phyloP scores from a whole-genome alignment of 2,329 filamentous ascomycete species.

The Fusarium sterilihyphosum region DNA sequence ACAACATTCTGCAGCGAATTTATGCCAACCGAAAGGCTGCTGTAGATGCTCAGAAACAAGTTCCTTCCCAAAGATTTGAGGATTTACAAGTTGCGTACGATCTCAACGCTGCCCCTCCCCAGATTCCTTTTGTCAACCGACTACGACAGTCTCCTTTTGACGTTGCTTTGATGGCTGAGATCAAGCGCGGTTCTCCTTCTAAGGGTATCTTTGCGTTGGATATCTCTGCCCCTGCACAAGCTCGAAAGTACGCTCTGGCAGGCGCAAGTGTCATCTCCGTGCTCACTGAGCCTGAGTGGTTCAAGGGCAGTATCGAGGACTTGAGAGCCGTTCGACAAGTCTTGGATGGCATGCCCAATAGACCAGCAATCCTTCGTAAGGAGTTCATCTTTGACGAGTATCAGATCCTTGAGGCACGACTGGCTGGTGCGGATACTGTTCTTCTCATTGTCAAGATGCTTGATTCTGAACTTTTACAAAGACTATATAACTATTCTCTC shows the following conservation, averaged over 20 bases:
- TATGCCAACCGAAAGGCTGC: conserved; percentile 82
- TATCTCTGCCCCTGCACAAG: conserved; percentile 88
- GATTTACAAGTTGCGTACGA: conserved; percentile 90
- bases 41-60: conserved; percentile 82
- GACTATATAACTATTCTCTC: conserved; percentile 87
- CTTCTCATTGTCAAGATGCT: conserved; percentile 99
- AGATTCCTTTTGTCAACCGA: conserved; percentile 81
- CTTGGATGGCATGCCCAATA: conserved; percentile 89
- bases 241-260: conserved; percentile 88
- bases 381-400: conserved; percentile 99
- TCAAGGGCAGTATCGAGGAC: conserved; percentile 97
- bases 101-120: conserved; percentile 84
- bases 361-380: conserved; percentile 91
- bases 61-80: conserved; percentile 83
- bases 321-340: conserved; percentile 86
- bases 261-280: conserved; percentile 98
- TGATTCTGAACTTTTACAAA: conserved; percentile 74
- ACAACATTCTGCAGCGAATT: conserved; percentile 90
- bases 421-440: conserved; percentile 94
- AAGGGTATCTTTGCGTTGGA: conserved; percentile 93
- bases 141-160: conserved; percentile 84
- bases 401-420: conserved; percentile 91
- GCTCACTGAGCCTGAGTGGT: conserved; percentile 98
- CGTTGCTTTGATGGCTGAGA: conserved; percentile 96
- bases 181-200: conserved; percentile 95